Evolutionary conservation across 1,284 basidiomycete species (phyloP).

Genomic region (Cryptococcus amylolentus): DNA sequence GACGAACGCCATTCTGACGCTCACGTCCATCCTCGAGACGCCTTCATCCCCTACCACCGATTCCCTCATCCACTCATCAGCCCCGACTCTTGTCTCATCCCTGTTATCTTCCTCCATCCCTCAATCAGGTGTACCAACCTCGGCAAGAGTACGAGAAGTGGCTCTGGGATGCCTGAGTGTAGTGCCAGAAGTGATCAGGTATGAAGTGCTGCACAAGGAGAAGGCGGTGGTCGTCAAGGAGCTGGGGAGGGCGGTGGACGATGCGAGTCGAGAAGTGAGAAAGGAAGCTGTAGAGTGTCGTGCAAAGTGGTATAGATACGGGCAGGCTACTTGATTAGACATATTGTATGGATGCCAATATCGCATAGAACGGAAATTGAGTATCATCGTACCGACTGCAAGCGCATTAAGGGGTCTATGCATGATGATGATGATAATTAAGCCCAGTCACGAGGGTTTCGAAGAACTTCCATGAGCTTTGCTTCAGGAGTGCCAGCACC

Average conservation of each 20-base stretch:
- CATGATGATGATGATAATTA: not conserved
- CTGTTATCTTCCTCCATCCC: slow-evolving; percentile 60
- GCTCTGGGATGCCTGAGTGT: slow-evolving; percentile 70
- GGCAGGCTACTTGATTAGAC: slow-evolving; percentile 6
- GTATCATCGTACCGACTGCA: not conserved
- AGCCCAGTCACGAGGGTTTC: slow-evolving; percentile 67
- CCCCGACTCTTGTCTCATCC: slow-evolving; percentile 57
- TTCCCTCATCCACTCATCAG: not conserved
- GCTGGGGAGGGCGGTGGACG: slow-evolving; percentile 72
- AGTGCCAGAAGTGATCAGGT: slow-evolving; percentile 70
- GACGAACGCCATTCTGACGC: slow-evolving; percentile 72
- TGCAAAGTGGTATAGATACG: slow-evolving; percentile 49
- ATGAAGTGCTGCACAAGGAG: slow-evolving; percentile 70
- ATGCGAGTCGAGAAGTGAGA: slow-evolving; percentile 73
- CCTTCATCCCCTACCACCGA: slow-evolving; percentile 1
- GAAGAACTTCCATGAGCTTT: slow-evolving; percentile 65
- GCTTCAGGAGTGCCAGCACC: slow-evolving; percentile 66
- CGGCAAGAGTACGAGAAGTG: slow-evolving; percentile 61
- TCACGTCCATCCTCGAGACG: slow-evolving; percentile 67
- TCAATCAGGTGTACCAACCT: slow-evolving; percentile 26
- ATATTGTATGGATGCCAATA: no score
- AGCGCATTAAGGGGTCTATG: not conserved
- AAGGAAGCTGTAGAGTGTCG: slow-evolving; percentile 83
- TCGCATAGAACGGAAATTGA: not conserved
- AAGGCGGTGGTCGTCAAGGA: slow-evolving; percentile 69